A percentile compares a stretch with the other conserved stretches of the same genome.
These are phyloP conservation scores for Malania oleifera DNA, from an alignment of 164 flowering plant species.

Conservation along the genomic window DNA sequence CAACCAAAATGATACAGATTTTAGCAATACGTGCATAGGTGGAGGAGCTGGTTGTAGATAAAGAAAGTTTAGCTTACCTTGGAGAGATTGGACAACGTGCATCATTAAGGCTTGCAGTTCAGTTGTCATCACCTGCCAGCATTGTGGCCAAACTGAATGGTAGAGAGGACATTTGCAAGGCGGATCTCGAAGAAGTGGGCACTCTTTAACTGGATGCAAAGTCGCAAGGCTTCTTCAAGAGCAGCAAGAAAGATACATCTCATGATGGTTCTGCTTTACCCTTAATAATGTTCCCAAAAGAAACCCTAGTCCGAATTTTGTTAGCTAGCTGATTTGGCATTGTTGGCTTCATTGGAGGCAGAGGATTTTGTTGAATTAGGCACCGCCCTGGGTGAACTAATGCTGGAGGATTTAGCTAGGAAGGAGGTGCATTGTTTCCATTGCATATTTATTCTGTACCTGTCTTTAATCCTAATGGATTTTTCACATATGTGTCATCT, in stretches of 20 bases:
- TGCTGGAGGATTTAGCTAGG: no score
- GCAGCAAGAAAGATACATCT: slow-evolving; percentile 77
- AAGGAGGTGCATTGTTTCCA: no score
- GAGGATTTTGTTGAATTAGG: no score
- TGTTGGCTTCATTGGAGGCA: no score
- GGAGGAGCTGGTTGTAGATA: slow-evolving; percentile 76
- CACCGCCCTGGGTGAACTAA: no score
- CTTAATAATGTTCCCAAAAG: no score
- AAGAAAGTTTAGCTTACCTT: slow-evolving; percentile 81
- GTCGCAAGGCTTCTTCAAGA: slow-evolving; percentile 88
- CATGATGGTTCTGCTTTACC: slow-evolving; percentile 20
- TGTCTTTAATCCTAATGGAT: no score
- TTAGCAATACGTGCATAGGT: slow-evolving; percentile 89
- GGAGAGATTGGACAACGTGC: slow-evolving; percentile 85
- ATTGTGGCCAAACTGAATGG: slow-evolving; percentile 79
- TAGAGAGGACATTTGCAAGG: slow-evolving; percentile 79
- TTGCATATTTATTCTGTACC: no score
- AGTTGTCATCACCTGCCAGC: slow-evolving; percentile 75
- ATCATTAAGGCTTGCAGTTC: slow-evolving; percentile 94
- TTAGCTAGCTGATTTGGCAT: no score
- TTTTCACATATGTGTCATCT: no score
- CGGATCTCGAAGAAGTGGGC: slow-evolving; percentile 78
- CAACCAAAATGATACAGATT: slow-evolving; percentile 96
- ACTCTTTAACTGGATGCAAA: slow-evolving; percentile 80
- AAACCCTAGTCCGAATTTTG: no score